Base-by-base conservation (phyloP, 345 rosid species). In the Camelina sativa region DNA sequence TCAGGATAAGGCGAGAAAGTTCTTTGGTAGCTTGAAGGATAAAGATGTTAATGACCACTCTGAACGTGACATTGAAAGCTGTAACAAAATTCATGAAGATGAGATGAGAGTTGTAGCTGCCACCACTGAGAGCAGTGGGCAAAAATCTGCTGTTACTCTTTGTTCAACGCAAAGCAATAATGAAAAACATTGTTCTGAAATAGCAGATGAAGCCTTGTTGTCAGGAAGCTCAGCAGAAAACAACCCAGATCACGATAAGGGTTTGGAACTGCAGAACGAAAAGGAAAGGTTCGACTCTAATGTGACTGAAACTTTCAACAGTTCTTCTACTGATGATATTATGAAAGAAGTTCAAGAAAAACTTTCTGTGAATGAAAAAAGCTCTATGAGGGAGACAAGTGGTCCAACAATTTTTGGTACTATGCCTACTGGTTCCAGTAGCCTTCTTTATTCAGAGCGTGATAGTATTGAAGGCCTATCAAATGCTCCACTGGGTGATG, bases 1-100 rank as follows among this genome's bases (percentile, higher is more conserved):
- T 79, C 93, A 80, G 84, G 94, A 88, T 51, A 84, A 75, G 68
- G 98, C 97, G 58, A 85, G 82, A 74, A 85, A 82, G 56, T 81
- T 92, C 6, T 79, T 76, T 59, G 85, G 78, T 83, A 74, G 84
- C 79, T 92, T 91, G 96, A 86, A 86, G 76, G 79, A 47, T 67
- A 80, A 74, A 38, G 76, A 57, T 34, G 79, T 16, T 62, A 32
- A 71, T 72, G 85, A 79, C 78, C 73, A 72, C 51, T 66, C 25
- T 74, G 82, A 70, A 55, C 53, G 75, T 58, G 61, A 61, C 54
- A 65, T 37, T 47, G 82, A 76, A 64, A 69, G 76, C 73, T 47
- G 72, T 51, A 65, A 54, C 63, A 71, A 58, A 51, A n/a, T 25
- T 51, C 56, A 61, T 70, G 84, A 61, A 65, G 65, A 41, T 78